Evolutionary conservation across 176 grass and related monocot genomes (phyloP).

Genomic region (Rhynchospora breviuscula): DNA sequence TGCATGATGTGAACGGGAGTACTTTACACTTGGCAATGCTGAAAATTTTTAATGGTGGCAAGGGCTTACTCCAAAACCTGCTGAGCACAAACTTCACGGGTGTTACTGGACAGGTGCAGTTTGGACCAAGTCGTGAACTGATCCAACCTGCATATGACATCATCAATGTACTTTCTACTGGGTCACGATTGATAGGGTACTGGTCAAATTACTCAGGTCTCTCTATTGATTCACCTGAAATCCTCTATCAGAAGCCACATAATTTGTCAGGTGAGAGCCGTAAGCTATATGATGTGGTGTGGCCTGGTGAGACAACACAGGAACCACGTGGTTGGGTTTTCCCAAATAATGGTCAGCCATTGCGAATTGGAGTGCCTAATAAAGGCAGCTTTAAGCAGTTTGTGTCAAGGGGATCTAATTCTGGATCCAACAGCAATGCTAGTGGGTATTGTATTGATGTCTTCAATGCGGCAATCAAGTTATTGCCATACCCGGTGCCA

Average conservation of each 20-base stretch:
- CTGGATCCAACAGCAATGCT: conserved; percentile 32
- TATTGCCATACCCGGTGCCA: conserved; percentile 70
- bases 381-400: conserved; percentile 73
- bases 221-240: conserved; percentile 57
- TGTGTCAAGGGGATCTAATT: conserved; percentile 35
- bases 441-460: conserved; percentile 66
- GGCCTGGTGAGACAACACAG: conserved; percentile 42
- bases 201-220: conserved; percentile 75
- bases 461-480: conserved; percentile 61
- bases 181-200: conserved; percentile 50
- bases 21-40: conserved; percentile 50
- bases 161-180: conserved; percentile 46
- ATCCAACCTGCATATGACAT: conserved; percentile 66
- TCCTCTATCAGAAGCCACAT: conserved; percentile 44
- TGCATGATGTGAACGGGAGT: conserved; percentile 46
- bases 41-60: conserved; percentile 51
- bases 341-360: conserved; percentile 55
- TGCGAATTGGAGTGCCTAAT: conserved; percentile 72
- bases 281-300: conserved; percentile 40
- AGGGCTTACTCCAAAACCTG: conserved; percentile 53
- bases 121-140: conserved; percentile 49
- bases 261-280: conserved; percentile 43
- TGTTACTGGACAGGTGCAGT: conserved; percentile 50
- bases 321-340: conserved; percentile 71
- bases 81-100: conserved; percentile 70